Evolutionary conservation across 176 grass and related monocot species (phyloP), one percentile per base, ranked within the genome.

Genomic region (Ensete glaucum): DNA sequence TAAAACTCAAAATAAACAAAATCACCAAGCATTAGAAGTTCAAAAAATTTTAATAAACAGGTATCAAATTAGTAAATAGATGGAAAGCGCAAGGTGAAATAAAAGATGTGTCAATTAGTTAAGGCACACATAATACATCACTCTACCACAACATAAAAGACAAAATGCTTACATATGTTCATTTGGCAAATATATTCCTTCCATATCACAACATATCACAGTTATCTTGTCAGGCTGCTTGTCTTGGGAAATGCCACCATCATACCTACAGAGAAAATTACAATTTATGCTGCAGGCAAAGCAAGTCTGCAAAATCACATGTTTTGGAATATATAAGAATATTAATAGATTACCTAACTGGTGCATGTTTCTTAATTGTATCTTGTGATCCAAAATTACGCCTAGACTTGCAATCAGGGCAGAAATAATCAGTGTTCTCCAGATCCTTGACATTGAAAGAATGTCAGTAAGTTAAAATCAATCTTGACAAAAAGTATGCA

Each of bases 401-500:
- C 70, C 83, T 91, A 79, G 94, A 81, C 71, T 86, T 93, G 78
- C 94, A 98, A 68, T 90, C 90, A 1, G 90, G 94, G 76, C 90
- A 98, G 81, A 94, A 99, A 65, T 99, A 99, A 19, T 94, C 87
- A 1, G 83, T 73, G 73, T 81, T 88, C 85, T 87, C 90, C 50
- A 94, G 84, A 80, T 94, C 90, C 95, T 99, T 71, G 11, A 81
- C 68, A 73, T 80, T 27, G 84, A 80, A 58, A 21, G 20, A 49
- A 19, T 1, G 54, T 82, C 52, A 77, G 76, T 64, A 60, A 83
- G 63, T 17, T 78, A 83, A 16, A 58, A 74, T 50, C 23, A 76
- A 66, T 77, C 11, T n/a, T 81, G 21, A 23, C 59, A 43, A 27
- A 29, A 54, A 81, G 56, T 29, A 76, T 54, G 53, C 9, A 77